Percentiles rank a stretch among this genome's conserved stretches.
These are phyloP conservation scores for Dactylorhiza incarnata DNA, from an alignment of 106 monocot genomes.

Conservation along the genomic window DNA sequence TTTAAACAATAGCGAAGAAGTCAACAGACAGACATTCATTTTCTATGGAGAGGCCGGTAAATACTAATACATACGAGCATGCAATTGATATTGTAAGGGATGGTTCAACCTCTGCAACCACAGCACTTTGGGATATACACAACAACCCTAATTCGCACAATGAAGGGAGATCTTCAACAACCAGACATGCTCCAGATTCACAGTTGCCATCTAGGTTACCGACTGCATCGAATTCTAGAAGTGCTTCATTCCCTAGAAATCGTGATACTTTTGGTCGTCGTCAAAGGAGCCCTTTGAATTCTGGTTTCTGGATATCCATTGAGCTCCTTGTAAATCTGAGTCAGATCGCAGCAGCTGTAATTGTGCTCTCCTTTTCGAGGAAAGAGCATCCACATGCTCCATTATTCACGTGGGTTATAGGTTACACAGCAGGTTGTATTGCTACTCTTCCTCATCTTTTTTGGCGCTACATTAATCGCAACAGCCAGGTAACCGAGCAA, in stretches of 20 bases:
- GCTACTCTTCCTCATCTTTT: slow-evolving; percentile 53
- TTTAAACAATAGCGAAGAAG: slow-evolving; percentile 1
- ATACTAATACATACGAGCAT: slow-evolving; percentile 22
- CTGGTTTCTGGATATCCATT: slow-evolving; percentile 53
- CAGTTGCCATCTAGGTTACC: slow-evolving; percentile 8
- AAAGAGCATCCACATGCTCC: slow-evolving; percentile 46
- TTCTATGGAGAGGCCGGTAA: slow-evolving; percentile 19
- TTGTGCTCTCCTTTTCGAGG: slow-evolving; percentile 43
- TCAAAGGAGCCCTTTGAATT: slow-evolving; percentile 54
- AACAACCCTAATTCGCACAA: slow-evolving; percentile 7
- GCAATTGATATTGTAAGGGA: slow-evolving; percentile 15
- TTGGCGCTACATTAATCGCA: slow-evolving; percentile 58
- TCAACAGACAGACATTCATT: slow-evolving; percentile 16
- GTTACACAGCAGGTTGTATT: slow-evolving; percentile 37
- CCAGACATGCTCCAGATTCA: slow-evolving; percentile 2
- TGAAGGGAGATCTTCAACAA: slow-evolving; percentile 18
- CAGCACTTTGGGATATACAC: background rate
- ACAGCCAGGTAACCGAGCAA: slow-evolving; percentile 28
- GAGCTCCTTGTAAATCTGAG: slow-evolving; percentile 51
- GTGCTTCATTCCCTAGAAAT: slow-evolving; percentile 28
- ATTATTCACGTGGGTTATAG: slow-evolving; percentile 42
- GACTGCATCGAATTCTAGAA: slow-evolving; percentile 22
- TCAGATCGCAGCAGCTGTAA: slow-evolving; percentile 50
- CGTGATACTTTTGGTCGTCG: slow-evolving; percentile 35
- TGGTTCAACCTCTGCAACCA: slow-evolving; percentile 8